Evolutionary conservation across 208 protist genomes (phyloP).

Genomic region (Crithidia sp.): DNA sequence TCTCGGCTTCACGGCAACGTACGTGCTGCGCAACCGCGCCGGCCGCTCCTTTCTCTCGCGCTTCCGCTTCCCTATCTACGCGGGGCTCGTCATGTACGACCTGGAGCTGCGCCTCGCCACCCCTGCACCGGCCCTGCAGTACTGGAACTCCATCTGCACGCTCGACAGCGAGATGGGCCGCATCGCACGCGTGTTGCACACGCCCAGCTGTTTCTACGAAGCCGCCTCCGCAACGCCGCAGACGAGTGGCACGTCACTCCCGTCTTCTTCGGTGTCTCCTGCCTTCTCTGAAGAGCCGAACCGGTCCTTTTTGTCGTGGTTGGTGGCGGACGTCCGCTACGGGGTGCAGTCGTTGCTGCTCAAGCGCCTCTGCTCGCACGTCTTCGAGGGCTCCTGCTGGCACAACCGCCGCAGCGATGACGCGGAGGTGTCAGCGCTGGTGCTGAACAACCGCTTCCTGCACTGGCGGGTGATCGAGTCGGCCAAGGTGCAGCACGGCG

Average conservation of each 20-base stretch:
- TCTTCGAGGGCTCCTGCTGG: slow-evolving; percentile 65
- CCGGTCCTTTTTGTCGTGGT: slow-evolving; percentile 35
- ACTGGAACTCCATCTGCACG: slow-evolving; percentile 75
- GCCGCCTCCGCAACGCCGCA: slow-evolving; percentile 15
- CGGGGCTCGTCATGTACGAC: slow-evolving; percentile 77
- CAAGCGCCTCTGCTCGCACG: slow-evolving; percentile 35
- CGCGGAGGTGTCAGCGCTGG: slow-evolving; percentile 47
- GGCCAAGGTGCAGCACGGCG: slow-evolving; percentile 5
- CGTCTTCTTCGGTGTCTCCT: slow-evolving; percentile 4
- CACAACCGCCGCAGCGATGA: slow-evolving; percentile 24
- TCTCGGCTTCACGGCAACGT: slow-evolving; percentile 50
- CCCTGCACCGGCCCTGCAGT: slow-evolving; percentile 59
- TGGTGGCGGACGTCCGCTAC: slow-evolving; percentile 32
- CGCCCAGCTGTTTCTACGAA: slow-evolving; percentile 64
- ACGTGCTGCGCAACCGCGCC: slow-evolving; percentile 42
- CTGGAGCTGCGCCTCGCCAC: slow-evolving; percentile 55
- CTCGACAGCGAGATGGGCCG: slow-evolving; percentile 65
- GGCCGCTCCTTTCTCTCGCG: slow-evolving; percentile 42
- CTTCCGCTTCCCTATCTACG: slow-evolving; percentile 62
- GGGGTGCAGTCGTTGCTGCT: slow-evolving; percentile 55
- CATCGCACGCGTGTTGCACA: slow-evolving; percentile 60
- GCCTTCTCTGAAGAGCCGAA: not conserved
- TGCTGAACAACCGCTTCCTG: slow-evolving; percentile 71
- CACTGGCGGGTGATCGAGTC: slow-evolving; percentile 56
- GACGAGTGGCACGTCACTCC: not conserved